phyloP scores from a whole-genome alignment of 495 filamentous ascomycete genomes.

The Neurospora africana region DNA sequence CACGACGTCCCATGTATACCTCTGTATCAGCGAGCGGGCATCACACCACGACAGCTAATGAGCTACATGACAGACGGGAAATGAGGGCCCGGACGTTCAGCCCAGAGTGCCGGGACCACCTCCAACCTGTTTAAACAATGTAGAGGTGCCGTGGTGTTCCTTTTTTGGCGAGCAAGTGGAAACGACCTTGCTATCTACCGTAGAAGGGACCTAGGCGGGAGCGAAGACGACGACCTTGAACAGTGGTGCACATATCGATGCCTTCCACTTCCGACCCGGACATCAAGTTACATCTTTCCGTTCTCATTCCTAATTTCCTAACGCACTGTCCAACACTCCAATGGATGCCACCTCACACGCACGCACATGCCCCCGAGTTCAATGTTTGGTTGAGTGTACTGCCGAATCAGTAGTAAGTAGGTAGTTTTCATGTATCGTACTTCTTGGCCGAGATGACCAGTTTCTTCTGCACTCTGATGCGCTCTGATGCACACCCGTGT shows the following conservation, averaged over 20 bases:
- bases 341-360: neutral
- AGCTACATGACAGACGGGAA: neutral
- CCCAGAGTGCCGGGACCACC: neutral
- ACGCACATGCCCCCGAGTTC: neutral
- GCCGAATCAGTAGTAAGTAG: neutral
- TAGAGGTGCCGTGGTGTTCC: neutral
- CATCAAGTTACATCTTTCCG: neutral
- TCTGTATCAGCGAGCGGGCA: neutral
- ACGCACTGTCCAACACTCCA: neutral
- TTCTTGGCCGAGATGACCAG: neutral
- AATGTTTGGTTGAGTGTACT: neutral
- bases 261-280: neutral
- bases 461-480: neutral
- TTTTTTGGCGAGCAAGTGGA: neutral
- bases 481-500: neutral
- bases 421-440: neutral
- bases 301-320: neutral
- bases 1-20: neutral
- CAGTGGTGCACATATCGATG: neutral
- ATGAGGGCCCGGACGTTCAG: neutral
- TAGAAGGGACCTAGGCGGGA: neutral
- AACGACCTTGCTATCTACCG: neutral
- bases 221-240: neutral
- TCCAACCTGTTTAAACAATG: neutral
- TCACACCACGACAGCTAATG: neutral